These are phyloP conservation scores for Cladophialophora exuberans DNA, from an alignment of 2,329 filamentous ascomycete species.

Conservation along the genomic window DNA sequence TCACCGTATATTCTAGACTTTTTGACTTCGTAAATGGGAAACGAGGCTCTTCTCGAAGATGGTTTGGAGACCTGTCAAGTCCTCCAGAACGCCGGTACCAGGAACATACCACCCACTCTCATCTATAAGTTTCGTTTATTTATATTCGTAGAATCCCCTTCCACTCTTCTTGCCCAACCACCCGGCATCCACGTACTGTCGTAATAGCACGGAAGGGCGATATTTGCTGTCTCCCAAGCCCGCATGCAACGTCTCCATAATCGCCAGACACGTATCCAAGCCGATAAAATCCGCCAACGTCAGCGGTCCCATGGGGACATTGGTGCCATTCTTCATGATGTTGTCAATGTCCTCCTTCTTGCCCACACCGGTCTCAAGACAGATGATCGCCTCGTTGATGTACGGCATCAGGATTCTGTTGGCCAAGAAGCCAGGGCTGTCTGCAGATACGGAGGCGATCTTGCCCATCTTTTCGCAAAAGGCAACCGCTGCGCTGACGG, in stretches of 20 bases:
- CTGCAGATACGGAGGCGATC: slow-evolving; percentile 81
- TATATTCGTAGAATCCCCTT: slow-evolving; percentile 92
- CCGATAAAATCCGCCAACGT: slow-evolving; percentile 96
- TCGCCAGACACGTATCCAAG: slow-evolving; percentile 90
- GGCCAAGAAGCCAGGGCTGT: slow-evolving; percentile 90
- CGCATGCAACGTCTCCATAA: slow-evolving; percentile 91
- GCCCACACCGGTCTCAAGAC: slow-evolving; percentile 90
- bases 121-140: too few species aligned
- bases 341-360: slow-evolving; percentile 88
- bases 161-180: slow-evolving; percentile 98
- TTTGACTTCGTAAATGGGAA: too few species aligned
- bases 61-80: too few species aligned
- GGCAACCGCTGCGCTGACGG: slow-evolving; percentile 77
- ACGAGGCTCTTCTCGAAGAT: too few species aligned
- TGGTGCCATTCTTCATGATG: slow-evolving; percentile 99
- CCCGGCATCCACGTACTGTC: slow-evolving; percentile 96
- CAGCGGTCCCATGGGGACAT: slow-evolving; percentile 96
- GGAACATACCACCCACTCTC: too few species aligned
- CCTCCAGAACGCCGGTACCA: too few species aligned
- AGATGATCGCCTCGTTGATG: slow-evolving; percentile 97
- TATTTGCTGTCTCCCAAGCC: slow-evolving; percentile 98
- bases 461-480: slow-evolving; percentile 95
- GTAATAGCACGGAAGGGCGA: slow-evolving; percentile 80
- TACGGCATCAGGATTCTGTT: slow-evolving; percentile 99
- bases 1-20: too few species aligned